Conservation (phyloP, 2,329 filamentous ascomycete genomes). For the Pezicula radicicola region DNA sequence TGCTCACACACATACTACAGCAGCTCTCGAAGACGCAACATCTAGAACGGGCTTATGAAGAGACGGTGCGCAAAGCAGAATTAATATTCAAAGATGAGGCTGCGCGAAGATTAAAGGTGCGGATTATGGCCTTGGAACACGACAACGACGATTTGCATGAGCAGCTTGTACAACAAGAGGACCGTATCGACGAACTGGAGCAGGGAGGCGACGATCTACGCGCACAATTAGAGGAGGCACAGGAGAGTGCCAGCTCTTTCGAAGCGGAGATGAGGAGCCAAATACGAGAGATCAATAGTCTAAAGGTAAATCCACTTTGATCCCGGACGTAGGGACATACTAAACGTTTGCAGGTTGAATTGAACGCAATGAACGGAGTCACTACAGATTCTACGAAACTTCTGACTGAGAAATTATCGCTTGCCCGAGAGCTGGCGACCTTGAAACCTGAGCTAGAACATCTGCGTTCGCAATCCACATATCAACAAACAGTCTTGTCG, state of each 20-base stretch:
- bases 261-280: constrained; percentile 44
- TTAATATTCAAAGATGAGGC: constrained; percentile 73
- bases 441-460: constrained; percentile 62
- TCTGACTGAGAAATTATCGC: constrained; percentile 60
- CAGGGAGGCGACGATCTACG: constrained; percentile 43
- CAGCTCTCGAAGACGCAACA: constrained; percentile 26
- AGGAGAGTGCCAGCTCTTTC: constrained; percentile 29
- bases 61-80: constrained; percentile 60
- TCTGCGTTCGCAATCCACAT: constrained; percentile 52
- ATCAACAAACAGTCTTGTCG: constrained; percentile 65
- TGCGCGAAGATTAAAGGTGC: constrained; percentile 65
- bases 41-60: constrained; percentile 70
- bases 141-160: constrained; percentile 69
- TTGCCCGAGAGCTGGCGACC: constrained; percentile 55
- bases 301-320: constrained; percentile 42
- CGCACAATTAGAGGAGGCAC: constrained; percentile 44
- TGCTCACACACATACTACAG: constrained; percentile 17
- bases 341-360: constrained; percentile 55
- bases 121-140: constrained; percentile 68
- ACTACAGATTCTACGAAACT: constrained; percentile 69
- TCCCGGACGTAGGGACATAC: background rate
- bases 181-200: constrained; percentile 54
- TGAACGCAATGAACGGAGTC: constrained; percentile 64
- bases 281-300: constrained; percentile 50
- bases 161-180: constrained; percentile 57